These are phyloP conservation scores for Triticum urartu DNA, from an alignment of 176 grass and related monocot species.

Conservation along the genomic window DNA sequence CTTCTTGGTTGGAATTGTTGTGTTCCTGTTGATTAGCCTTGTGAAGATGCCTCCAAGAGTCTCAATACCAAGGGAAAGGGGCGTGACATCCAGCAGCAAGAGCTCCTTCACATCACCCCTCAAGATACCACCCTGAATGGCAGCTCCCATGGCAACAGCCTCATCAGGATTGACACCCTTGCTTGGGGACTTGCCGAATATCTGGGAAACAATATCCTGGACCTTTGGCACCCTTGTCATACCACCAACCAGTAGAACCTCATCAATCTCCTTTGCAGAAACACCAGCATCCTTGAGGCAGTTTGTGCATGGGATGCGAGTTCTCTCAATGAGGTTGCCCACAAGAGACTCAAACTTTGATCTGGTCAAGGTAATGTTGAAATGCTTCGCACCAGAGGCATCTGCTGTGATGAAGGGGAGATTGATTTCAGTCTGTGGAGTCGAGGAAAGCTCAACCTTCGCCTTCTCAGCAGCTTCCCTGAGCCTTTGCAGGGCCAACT, in stretches of 20 bases:
- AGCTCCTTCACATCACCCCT: constrained; percentile 99
- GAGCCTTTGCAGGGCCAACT: constrained; percentile 82
- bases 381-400: constrained; percentile 88
- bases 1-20: constrained; percentile 97
- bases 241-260: constrained; percentile 91
- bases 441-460: constrained; percentile 95
- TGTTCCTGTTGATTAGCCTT: constrained; percentile 90
- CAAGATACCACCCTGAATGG: constrained; percentile 85
- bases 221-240: constrained; percentile 99
- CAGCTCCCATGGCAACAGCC: constrained; percentile 95
- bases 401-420: constrained; percentile 96
- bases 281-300: constrained; percentile 94
- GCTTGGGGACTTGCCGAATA: constrained; percentile 87
- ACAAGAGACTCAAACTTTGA: constrained; percentile 92
- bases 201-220: constrained; percentile 82
- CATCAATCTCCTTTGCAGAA: constrained; percentile 85
- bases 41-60: constrained; percentile 98
- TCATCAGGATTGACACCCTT: constrained; percentile 99
- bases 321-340: constrained; percentile 76
- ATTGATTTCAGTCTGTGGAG: constrained; percentile 89
- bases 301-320: constrained; percentile 71
- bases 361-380: constrained; percentile 89
- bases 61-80: constrained; percentile 95
- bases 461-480: constrained; percentile 99
- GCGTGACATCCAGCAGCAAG: constrained; percentile 92